These are phyloP conservation scores for Mrakia blollopis DNA, from an alignment of 768 basidiomycete species.

Conservation along the genomic window DNA sequence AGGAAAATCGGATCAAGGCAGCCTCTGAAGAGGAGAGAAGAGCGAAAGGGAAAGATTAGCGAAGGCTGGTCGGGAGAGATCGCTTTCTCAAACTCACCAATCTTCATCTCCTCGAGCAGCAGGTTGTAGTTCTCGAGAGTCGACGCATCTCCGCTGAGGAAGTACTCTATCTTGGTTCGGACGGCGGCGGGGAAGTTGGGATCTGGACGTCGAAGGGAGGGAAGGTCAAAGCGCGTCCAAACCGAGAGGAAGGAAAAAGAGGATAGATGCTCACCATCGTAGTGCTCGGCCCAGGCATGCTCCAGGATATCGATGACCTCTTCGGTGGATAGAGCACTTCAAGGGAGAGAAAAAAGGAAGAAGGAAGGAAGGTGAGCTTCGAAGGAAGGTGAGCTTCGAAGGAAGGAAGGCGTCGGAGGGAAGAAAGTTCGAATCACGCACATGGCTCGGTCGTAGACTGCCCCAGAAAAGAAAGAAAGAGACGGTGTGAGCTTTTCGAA, in stretches of 20 bases:
- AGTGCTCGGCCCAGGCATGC: conserved; percentile 24
- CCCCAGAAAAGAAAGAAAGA: too few relatives aligned
- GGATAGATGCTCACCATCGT: neutral
- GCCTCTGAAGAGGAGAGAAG: conserved; percentile 34
- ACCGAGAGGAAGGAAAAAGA: neutral
- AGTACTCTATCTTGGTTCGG: conserved; percentile 30
- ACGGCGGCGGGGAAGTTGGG: conserved; percentile 27
- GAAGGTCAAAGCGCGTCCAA: neutral
- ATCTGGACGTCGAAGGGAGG: neutral
- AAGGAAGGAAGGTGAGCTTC: too few relatives aligned
- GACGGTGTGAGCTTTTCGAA: too few relatives aligned
- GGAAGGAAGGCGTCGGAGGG: conserved; percentile 17
- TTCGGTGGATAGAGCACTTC: conserved; percentile 6
- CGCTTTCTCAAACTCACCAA: conserved; percentile 5
- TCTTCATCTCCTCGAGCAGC: conserved; percentile 32
- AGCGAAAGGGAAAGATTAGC: neutral
- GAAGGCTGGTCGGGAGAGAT: neutral
- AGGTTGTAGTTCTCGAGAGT: conserved; percentile 29
- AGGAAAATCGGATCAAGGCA: conserved; percentile 38
- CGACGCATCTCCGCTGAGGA: conserved; percentile 24
- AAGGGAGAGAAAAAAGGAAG: conserved; percentile 5
- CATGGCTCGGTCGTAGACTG: conserved; percentile 28
- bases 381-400: too few relatives aligned
- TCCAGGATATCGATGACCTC: conserved; percentile 30
- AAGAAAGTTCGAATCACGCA: conserved; percentile 20